Evolutionary conservation across 2,329 filamentous ascomycete species (phyloP), one percentile per base, ranked within the genome.

Genomic region (Pseudocercospora cruenta): DNA sequence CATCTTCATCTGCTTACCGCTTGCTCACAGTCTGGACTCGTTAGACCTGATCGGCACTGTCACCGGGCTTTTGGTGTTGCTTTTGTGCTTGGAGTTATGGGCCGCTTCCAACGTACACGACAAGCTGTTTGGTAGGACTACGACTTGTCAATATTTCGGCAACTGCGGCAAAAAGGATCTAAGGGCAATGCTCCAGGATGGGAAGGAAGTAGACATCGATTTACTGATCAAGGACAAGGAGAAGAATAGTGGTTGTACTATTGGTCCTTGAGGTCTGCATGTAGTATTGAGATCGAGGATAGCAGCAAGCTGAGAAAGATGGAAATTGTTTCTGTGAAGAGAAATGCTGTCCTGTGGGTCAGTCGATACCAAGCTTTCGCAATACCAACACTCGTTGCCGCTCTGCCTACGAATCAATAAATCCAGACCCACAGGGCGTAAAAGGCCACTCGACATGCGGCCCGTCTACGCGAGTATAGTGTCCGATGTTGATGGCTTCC

Each of bases 1-100:
- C 54, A 73, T 87, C 28, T 75, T 90, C 55, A 80, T 88, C 64
- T 82, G 81, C n/a, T 78, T 90, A 0, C 86, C 88, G 0, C 74
- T 85, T 3, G 77, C 81, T 9, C 69, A 76, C 7, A 67, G 73
- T 26, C 60, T 82, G 6, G 74, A 80, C 66, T 77, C 74, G n/a
- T 63, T 82, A 28, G 67, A 78, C 28, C 67, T 82, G 21, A 71
- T 82, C 9, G 78, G 75, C 2, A 78, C 75, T 5, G 78, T 80
- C n/a, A 80, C 79, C 10, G 76, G 75, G 0, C 43, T 82, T 26
- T 65, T 81, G 0, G 68, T 78, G 1, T 67, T 75, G 19, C 73
- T 80, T 51, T 62, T 81, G 16, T 58, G 73, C 2, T 55, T 77
- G 19, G 80, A 82, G 62, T 63, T 81, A 4, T 74, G 77, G 49